A percentile compares a stretch with the other conserved stretches of the same genome.
Conservation (phyloP, 169 alveolate genomes). For the Plasmodium ovale region DNA sequence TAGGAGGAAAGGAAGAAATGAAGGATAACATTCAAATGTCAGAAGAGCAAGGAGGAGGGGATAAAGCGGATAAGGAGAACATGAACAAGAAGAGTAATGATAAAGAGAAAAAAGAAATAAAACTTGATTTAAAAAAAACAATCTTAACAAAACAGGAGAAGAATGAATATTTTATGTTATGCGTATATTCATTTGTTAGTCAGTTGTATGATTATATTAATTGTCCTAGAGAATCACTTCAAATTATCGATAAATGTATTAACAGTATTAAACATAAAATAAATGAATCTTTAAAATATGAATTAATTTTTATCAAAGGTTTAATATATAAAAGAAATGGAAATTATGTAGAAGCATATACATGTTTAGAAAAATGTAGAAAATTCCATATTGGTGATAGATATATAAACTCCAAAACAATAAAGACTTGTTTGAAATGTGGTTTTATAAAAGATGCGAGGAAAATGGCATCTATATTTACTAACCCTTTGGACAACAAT, state of each 20-base stretch:
- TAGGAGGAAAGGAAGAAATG: constrained; percentile 28
- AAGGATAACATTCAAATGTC: constrained; percentile 35
- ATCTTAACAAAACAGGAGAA: constrained; percentile 52
- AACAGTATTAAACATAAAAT: constrained; percentile 28
- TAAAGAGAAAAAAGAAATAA: constrained; percentile 57
- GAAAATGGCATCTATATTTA: constrained; percentile 50
- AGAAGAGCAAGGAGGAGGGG: neutral
- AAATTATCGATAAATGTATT: constrained; percentile 25
- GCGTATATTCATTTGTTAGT: constrained; percentile 61
- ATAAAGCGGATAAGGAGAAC: neutral
- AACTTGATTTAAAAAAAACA: constrained; percentile 42
- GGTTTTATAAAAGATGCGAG: constrained; percentile 64
- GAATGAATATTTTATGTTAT: constrained; percentile 46
- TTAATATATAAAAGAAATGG: constrained; percentile 74
- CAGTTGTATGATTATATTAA: constrained; percentile 75
- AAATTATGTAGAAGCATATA: constrained; percentile 53
- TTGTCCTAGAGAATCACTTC: constrained; percentile 32
- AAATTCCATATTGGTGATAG: constrained; percentile 51
- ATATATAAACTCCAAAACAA: constrained; percentile 51
- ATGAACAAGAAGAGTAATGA: neutral
- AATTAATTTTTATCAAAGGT: constrained; percentile 67
- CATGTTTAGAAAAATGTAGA: constrained; percentile 51
- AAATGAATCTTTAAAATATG: constrained; percentile 41
- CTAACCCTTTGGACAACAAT: constrained; percentile 65
- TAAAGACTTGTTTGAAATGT: constrained; percentile 54